Evolutionary conservation across 768 basidiomycete genomes (phyloP).

Genomic region (Cystobasidium onofrii): DNA sequence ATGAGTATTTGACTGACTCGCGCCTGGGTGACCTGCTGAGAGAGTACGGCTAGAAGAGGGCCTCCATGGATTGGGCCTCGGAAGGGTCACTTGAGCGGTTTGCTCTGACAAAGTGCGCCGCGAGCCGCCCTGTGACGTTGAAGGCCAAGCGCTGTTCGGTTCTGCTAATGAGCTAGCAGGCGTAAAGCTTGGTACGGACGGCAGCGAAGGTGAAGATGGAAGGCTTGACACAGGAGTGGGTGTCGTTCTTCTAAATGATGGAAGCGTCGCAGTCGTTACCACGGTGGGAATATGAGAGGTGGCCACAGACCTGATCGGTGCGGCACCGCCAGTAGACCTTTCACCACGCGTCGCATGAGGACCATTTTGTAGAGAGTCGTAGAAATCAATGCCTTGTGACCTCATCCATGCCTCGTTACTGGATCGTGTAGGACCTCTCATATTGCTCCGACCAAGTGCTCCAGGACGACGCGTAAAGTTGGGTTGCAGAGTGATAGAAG

Average conservation of each 20-base stretch:
- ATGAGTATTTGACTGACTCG: not conserved
- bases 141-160: not conserved
- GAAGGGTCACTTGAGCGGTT: not conserved
- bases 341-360: not conserved
- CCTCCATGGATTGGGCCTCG: not conserved
- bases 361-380: not conserved
- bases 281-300: not conserved
- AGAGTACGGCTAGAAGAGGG: not conserved
- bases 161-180: no score
- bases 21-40: not conserved
- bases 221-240: constrained; percentile 4
- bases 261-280: not conserved
- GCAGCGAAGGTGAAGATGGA: not conserved
- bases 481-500: not conserved
- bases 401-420: constrained; percentile 18
- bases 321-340: not conserved
- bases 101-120: not conserved
- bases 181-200: not conserved
- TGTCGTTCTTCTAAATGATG: not conserved
- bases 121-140: not conserved
- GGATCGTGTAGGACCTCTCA: constrained; percentile 21
- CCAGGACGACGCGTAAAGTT: constrained; percentile 8
- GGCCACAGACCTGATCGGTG: not conserved
- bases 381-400: constrained; percentile 18
- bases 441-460: constrained; percentile 1